These are phyloP conservation scores for Dendrobium officinale DNA, from an alignment of 106 monocot genomes.

Conservation along the genomic window DNA sequence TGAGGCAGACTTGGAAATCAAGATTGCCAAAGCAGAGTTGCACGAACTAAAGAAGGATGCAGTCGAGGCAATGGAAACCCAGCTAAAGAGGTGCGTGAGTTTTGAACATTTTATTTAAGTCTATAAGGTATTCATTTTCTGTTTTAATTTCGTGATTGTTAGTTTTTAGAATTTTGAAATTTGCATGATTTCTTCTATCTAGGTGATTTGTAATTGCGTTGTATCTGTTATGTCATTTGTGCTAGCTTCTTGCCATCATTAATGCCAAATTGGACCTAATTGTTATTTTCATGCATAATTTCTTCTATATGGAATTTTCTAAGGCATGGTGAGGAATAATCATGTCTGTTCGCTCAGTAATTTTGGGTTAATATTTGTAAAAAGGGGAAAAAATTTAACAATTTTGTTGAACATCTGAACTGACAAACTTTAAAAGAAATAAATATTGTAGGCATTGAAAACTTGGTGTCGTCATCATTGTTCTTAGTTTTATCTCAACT, in stretches of 20 bases:
- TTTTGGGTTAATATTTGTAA: neutral
- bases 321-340: neutral
- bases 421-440: neutral
- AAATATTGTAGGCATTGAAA: neutral
- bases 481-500: neutral
- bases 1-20: constrained; percentile 73
- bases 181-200: neutral
- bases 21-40: constrained; percentile 74
- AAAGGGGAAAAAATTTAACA: neutral
- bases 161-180: neutral
- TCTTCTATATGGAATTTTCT: neutral
- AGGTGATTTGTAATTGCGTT: neutral
- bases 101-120: neutral
- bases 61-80: constrained; percentile 87
- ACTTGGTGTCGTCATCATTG: neutral
- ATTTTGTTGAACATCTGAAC: neutral
- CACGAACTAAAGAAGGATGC: constrained; percentile 70
- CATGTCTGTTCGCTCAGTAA: neutral
- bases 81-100: constrained; percentile 65
- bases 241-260: neutral
- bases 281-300: neutral
- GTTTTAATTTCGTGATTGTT: neutral
- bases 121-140: neutral
- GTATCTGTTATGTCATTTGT: neutral
- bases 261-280: neutral